Evolutionary conservation across 352 stramenopile species (phyloP).

Genomic region (Peronospora belbahrii): DNA sequence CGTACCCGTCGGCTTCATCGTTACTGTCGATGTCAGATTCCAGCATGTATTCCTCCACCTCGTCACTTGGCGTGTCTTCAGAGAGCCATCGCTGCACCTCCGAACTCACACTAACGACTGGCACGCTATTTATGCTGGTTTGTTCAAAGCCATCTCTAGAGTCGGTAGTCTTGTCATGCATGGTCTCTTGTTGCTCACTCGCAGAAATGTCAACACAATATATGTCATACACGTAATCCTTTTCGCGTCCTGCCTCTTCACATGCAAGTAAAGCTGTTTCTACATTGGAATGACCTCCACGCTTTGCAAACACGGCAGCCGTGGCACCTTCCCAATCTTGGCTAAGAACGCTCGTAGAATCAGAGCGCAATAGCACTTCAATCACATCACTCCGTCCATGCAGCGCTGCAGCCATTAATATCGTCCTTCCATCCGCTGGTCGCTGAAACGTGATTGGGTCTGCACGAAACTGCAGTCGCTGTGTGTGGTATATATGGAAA

Average conservation of each 20-base stretch:
- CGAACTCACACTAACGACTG: slow-evolving; percentile 64
- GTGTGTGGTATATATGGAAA: slow-evolving; percentile 52
- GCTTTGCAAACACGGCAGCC: slow-evolving; percentile 49
- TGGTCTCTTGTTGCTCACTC: slow-evolving; percentile 24
- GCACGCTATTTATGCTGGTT: slow-evolving; percentile 21
- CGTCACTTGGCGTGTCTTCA: slow-evolving; percentile 44
- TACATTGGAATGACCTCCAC: slow-evolving; percentile 44
- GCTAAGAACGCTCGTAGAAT: slow-evolving; percentile 41
- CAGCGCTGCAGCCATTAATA: slow-evolving; percentile 70
- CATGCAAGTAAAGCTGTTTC: slow-evolving; percentile 61
- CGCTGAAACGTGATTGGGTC: slow-evolving; percentile 57
- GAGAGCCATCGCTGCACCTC: slow-evolving; percentile 73
- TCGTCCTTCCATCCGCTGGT: slow-evolving; percentile 58
- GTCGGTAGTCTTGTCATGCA: slow-evolving; percentile 4
- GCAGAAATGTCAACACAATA: slow-evolving; percentile 73
- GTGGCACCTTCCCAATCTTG: slow-evolving; percentile 56
- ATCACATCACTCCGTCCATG: slow-evolving; percentile 78
- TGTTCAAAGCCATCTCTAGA: slow-evolving; percentile 14
- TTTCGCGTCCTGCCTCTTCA: slow-evolving; percentile 67
- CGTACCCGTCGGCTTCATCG: slow-evolving; percentile 57
- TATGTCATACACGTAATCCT: slow-evolving; percentile 80
- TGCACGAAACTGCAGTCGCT: slow-evolving; percentile 30
- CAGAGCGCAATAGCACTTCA: slow-evolving; percentile 48
- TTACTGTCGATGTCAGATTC: slow-evolving; percentile 71
- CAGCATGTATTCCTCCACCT: slow-evolving; percentile 71